Conservation (phyloP, 805 yeast species). For the Wickerhamomyces queroliae region DNA sequence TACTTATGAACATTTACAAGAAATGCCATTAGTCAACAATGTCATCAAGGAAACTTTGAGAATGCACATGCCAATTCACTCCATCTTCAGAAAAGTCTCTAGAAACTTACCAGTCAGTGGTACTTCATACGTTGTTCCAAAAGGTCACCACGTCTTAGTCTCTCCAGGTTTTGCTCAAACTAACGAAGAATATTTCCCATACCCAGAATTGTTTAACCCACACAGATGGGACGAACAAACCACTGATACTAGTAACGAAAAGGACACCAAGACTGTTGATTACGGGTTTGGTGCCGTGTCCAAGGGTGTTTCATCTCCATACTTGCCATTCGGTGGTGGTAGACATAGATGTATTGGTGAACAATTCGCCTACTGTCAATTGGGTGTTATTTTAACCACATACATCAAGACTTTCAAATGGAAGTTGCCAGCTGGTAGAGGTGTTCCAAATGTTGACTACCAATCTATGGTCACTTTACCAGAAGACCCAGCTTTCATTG, state of each 20-base stretch:
- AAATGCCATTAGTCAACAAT: conserved; percentile 77
- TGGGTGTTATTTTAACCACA: conserved; percentile 76
- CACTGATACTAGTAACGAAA: conserved; percentile 5
- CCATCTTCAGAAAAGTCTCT: conserved; percentile 87
- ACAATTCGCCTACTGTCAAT: conserved; percentile 92
- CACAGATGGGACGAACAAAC: conserved; percentile 70
- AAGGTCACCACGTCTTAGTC: conserved; percentile 83
- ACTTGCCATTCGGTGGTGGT: conserved; percentile 98
- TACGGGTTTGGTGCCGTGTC: conserved; percentile 97
- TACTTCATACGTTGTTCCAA: conserved; percentile 76
- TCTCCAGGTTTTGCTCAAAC: conserved; percentile 91
- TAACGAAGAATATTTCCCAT: conserved; percentile 72
- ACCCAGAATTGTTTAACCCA: conserved; percentile 69
- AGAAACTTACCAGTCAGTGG: conserved; percentile 75
- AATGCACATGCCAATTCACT: conserved; percentile 94
- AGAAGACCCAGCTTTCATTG: conserved; percentile 61
- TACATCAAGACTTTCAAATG: conserved; percentile 74
- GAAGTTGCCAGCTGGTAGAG: conserved; percentile 53
- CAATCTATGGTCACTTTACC: conserved; percentile 94
- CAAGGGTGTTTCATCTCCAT: conserved; percentile 94
- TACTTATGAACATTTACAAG: conserved; percentile 76
- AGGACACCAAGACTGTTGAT: conserved; percentile 56
- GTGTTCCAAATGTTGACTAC: conserved; percentile 67
- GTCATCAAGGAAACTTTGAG: conserved; percentile 90
- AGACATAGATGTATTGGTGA: conserved; percentile 99